Evolutionary conservation across 805 yeast species (phyloP).

Genomic region (Saccharomycopsis guyanensis): DNA sequence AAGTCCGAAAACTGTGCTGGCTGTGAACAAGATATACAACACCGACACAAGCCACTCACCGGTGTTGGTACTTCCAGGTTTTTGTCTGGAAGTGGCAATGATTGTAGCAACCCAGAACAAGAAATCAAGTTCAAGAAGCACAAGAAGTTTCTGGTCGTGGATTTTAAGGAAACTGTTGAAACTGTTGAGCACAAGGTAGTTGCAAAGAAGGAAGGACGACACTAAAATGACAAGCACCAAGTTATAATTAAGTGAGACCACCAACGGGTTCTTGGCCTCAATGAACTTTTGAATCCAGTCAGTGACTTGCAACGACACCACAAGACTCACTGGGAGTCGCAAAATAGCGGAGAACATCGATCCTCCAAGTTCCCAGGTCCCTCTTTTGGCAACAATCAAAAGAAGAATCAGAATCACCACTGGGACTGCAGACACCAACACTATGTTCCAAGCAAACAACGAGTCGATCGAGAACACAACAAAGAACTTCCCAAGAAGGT

Average conservation of each 20-base stretch:
- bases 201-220: constrained; percentile 42
- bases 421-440: constrained; percentile 49
- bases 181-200: constrained; percentile 48
- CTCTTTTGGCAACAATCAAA: constrained; percentile 38
- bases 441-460: constrained; percentile 45
- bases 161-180: constrained; percentile 33
- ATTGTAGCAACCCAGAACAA: constrained; percentile 46
- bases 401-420: constrained; percentile 40
- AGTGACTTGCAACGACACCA: constrained; percentile 35
- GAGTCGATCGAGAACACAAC: constrained; percentile 43
- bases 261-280: constrained; percentile 36
- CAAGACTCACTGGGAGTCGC: constrained; percentile 54
- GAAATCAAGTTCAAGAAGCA: constrained; percentile 41
- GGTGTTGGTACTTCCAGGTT: constrained; percentile 39
- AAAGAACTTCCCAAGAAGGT: constrained; percentile 52
- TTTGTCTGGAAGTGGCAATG: constrained; percentile 39
- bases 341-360: constrained; percentile 30
- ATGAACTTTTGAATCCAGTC: constrained; percentile 34
- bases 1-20: constrained; percentile 36
- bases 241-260: constrained; percentile 44
- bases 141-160: constrained; percentile 45
- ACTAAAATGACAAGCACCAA: constrained; percentile 44
- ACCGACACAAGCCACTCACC: constrained; percentile 38
- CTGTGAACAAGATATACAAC: constrained; percentile 31
- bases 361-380: constrained; percentile 42